Percentiles rank a stretch among this genome's conserved stretches.
These are phyloP conservation scores for Starmerella davenportii DNA, from an alignment of 805 yeast genomes.

Conservation along the genomic window DNA sequence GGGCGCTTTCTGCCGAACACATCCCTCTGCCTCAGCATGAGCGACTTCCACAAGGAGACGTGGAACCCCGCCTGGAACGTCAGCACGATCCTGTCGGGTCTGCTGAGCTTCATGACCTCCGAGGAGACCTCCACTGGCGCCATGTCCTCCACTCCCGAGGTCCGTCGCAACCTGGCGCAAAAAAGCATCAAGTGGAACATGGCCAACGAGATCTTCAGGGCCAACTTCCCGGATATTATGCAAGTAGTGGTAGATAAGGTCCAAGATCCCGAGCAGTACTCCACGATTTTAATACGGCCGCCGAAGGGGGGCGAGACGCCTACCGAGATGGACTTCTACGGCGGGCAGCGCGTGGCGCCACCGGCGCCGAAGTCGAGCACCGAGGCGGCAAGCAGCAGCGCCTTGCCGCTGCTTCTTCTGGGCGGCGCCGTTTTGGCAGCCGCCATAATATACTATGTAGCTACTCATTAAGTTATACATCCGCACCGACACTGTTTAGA, in stretches of 20 bases:
- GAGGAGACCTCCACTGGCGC: conserved; percentile 67
- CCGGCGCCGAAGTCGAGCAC: no score
- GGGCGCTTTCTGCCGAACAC: conserved; percentile 69
- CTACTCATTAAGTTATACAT: no score
- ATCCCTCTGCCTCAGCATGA: conserved; percentile 65
- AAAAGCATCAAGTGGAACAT: conserved; percentile 45
- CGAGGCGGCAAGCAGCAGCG: no score
- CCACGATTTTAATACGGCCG: not conserved
- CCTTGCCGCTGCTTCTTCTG: no score
- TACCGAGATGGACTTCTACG: no score
- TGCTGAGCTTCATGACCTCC: conserved; percentile 76
- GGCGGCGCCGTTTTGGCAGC: no score
- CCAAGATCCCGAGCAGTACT: not conserved
- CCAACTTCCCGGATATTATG: conserved; percentile 54
- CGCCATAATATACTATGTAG: no score
- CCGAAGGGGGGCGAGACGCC: no score
- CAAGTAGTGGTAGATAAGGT: not conserved
- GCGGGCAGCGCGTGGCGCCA: no score
- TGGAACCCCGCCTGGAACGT: conserved; percentile 96
- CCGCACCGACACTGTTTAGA: no score
- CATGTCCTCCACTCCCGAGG: conserved; percentile 39
- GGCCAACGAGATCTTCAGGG: conserved; percentile 30
- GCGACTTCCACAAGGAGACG: conserved; percentile 76
- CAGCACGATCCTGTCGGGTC: conserved; percentile 64
- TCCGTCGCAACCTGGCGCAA: conserved; percentile 37